Conservation (phyloP, 371 early-diverging fungal species). For the Lichtheimia ramosa region DNA sequence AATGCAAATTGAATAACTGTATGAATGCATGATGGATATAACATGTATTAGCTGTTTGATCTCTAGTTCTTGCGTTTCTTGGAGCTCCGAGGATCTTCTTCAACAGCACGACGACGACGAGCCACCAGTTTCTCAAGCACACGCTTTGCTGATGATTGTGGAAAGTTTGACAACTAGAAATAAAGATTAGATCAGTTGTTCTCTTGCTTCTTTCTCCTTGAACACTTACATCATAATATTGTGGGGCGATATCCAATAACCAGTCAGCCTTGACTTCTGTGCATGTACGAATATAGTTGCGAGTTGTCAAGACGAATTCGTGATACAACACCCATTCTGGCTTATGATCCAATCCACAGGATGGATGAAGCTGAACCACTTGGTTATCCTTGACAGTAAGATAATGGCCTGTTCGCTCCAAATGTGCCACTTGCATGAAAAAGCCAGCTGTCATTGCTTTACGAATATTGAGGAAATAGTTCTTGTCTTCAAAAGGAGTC, state of each 20-base stretch:
- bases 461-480: constrained; percentile 85
- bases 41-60: too few relatives aligned
- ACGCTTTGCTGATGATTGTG: constrained; percentile 88
- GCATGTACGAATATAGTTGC: constrained; percentile 94
- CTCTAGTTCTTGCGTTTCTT: constrained; percentile 32
- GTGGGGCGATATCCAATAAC: constrained; percentile 87
- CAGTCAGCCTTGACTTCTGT: constrained; percentile 91
- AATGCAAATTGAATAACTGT: too few relatives aligned
- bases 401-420: constrained; percentile 88
- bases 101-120: constrained; percentile 35
- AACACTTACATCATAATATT: constrained; percentile 58
- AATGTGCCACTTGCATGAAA: constrained; percentile 97
- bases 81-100: constrained; percentile 28
- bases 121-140: constrained; percentile 62
- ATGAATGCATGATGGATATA: not conserved
- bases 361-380: constrained; percentile 94
- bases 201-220: not conserved
- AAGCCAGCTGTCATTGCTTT: constrained; percentile 87
- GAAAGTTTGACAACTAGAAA: constrained; percentile 84
- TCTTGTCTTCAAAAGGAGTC: constrained; percentile 70
- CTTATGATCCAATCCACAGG: constrained; percentile 81
- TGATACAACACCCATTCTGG: constrained; percentile 98
- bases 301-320: constrained; percentile 96
- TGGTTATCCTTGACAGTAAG: constrained; percentile 96
- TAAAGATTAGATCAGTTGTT: not conserved